A percentile compares a stretch with the other conserved stretches of the same genome.
phyloP scores from a whole-genome alignment of 441 rosid species.

The Macaranga tanarius region DNA sequence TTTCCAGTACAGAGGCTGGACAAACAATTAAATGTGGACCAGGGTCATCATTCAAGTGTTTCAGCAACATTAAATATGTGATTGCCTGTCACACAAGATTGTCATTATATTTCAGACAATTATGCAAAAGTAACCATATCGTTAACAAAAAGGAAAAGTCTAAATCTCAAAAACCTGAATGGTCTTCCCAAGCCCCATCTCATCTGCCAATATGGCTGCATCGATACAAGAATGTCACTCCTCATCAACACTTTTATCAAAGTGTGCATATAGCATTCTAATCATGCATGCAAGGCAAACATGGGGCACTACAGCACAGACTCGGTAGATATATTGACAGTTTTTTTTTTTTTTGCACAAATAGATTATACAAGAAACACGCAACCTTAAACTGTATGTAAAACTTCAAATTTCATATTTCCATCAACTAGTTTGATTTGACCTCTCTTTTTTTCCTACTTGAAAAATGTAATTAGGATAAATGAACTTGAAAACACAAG shows the following conservation, averaged over 20 bases:
- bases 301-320: background rate
- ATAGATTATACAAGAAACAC: background rate
- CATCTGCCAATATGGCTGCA: constrained; percentile 97
- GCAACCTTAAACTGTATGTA: background rate
- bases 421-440: background rate
- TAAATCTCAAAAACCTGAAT: constrained; percentile 63
- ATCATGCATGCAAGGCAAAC: constrained; percentile 5
- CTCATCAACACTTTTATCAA: constrained; percentile 11
- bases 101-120: constrained; percentile 27
- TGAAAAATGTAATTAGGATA: background rate
- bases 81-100: constrained; percentile 56
- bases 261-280: background rate
- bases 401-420: background rate
- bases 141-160: constrained; percentile 8
- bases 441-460: background rate
- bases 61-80: constrained; percentile 76
- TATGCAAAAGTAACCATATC: constrained; percentile 7
- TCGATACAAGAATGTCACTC: constrained; percentile 25
- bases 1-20: constrained; percentile 95
- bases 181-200: constrained; percentile 99
- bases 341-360: background rate
- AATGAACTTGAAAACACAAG: background rate
- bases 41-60: constrained; percentile 74
- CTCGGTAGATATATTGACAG: background rate
- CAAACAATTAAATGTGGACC: constrained; percentile 97